Conservation (phyloP, 1,284 basidiomycete species). For the Phlebopus sp. region DNA sequence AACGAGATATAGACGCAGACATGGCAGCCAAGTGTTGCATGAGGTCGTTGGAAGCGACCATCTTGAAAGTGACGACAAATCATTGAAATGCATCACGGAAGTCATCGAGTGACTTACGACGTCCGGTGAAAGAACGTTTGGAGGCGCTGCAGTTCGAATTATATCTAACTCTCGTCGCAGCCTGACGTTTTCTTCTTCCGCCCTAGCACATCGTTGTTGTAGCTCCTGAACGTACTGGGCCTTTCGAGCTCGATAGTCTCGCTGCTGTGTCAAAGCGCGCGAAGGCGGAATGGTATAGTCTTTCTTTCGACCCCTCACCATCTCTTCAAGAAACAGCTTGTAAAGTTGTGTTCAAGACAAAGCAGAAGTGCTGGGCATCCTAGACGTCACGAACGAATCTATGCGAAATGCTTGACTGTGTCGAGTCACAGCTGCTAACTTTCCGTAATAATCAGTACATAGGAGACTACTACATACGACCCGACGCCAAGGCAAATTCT, state of each 20-base stretch:
- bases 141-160: slow-evolving; percentile 33
- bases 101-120: slow-evolving; percentile 36
- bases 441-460: too few species aligned
- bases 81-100: slow-evolving; percentile 1
- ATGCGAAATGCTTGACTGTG: background rate
- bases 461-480: too few species aligned
- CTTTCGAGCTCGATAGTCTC: slow-evolving; percentile 62
- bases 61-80: slow-evolving; percentile 29
- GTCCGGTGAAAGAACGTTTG: slow-evolving; percentile 35
- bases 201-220: slow-evolving; percentile 48
- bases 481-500: too few species aligned
- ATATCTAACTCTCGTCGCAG: slow-evolving; percentile 48
- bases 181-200: slow-evolving; percentile 52
- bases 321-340: slow-evolving; percentile 20
- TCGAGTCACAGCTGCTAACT: too few species aligned
- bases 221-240: slow-evolving; percentile 55
- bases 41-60: slow-evolving; percentile 48
- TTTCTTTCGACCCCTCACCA: slow-evolving; percentile 65
- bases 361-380: background rate
- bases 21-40: slow-evolving; percentile 47
- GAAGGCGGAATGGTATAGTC: slow-evolving; percentile 53
- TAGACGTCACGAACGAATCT: background rate
- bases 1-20: slow-evolving; percentile 44
- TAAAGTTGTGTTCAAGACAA: background rate
- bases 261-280: slow-evolving; percentile 51